These are phyloP conservation scores for Furcasterigmium furcatum DNA, from an alignment of 2,329 filamentous ascomycete genomes.

Conservation along the genomic window DNA sequence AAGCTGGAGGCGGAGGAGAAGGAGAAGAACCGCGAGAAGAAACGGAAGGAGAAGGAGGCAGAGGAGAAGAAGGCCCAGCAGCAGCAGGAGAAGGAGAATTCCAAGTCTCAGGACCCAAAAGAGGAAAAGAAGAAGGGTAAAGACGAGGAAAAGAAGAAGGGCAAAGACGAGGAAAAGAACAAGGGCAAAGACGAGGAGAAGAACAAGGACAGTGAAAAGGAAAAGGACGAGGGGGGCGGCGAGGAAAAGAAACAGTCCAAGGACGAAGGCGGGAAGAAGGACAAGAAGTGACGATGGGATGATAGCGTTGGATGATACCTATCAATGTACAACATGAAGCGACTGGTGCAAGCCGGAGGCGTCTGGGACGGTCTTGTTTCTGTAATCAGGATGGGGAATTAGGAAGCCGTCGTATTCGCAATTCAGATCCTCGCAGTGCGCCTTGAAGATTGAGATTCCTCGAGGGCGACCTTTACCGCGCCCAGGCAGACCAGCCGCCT, in stretches of 20 bases:
- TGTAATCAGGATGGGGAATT: too few relatives aligned
- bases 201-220: slow-evolving; percentile 13
- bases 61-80: too few relatives aligned
- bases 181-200: slow-evolving; percentile 15
- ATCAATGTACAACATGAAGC: too few relatives aligned
- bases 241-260: slow-evolving; percentile 15
- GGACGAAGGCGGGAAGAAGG: slow-evolving; percentile 16
- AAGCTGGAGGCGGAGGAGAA: slow-evolving; percentile 40
- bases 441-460: too few relatives aligned
- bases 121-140: slow-evolving; percentile 13
- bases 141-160: slow-evolving; percentile 18
- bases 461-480: too few relatives aligned
- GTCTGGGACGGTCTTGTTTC: too few relatives aligned
- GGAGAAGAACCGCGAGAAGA: slow-evolving; percentile 29
- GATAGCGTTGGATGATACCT: too few relatives aligned
- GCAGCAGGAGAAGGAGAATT: slow-evolving; percentile 23
- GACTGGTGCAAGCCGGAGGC: too few relatives aligned
- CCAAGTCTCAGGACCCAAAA: slow-evolving; percentile 8
- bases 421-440: too few relatives aligned
- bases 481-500: too few relatives aligned
- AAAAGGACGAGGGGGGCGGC: slow-evolving; percentile 15
- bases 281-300: not conserved
- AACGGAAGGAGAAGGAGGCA: slow-evolving; percentile 25
- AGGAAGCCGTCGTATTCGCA: too few relatives aligned
- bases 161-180: slow-evolving; percentile 18